Conservation (phyloP, 805 yeast species). For the Schwanniomyces occidentalis region DNA sequence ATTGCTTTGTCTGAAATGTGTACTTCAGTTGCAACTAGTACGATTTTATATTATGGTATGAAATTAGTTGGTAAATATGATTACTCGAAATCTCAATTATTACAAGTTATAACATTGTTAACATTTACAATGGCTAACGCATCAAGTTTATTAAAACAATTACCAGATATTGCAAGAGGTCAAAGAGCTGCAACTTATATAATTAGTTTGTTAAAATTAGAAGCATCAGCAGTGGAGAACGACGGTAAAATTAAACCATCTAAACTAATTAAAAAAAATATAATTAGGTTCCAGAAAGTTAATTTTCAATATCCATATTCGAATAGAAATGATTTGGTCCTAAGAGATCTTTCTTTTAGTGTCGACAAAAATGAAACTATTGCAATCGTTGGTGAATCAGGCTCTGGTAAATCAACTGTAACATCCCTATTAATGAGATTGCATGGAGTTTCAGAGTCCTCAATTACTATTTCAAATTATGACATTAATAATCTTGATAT, state of each 20-base stretch:
- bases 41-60: conserved; percentile 80
- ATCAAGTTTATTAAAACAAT: conserved; percentile 53
- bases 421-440: conserved; percentile 56
- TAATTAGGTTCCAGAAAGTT: conserved; percentile 46
- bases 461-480: conserved; percentile 45
- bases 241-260: conserved; percentile 35
- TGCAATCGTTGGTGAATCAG: conserved; percentile 83
- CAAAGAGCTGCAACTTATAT: conserved; percentile 65
- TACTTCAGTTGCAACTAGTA: conserved; percentile 62
- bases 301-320: conserved; percentile 44
- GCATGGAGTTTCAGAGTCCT: conserved; percentile 40
- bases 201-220: conserved; percentile 37
- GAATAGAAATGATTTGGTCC: conserved; percentile 17
- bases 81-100: conserved; percentile 56
- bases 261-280: conserved; percentile 2
- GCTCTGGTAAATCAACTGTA: conserved; percentile 88
- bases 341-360: conserved; percentile 43
- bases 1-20: conserved; percentile 57
- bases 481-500: conserved; percentile 50
- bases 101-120: conserved; percentile 71
- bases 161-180: conserved; percentile 84
- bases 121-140: conserved; percentile 72
- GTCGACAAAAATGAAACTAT: conserved; percentile 51
- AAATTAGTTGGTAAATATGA: conserved; percentile 58
- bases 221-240: conserved; percentile 35